Base-by-base conservation (phyloP, 2,329 filamentous ascomycete genomes). In the Zasmidium citrigriseum region DNA sequence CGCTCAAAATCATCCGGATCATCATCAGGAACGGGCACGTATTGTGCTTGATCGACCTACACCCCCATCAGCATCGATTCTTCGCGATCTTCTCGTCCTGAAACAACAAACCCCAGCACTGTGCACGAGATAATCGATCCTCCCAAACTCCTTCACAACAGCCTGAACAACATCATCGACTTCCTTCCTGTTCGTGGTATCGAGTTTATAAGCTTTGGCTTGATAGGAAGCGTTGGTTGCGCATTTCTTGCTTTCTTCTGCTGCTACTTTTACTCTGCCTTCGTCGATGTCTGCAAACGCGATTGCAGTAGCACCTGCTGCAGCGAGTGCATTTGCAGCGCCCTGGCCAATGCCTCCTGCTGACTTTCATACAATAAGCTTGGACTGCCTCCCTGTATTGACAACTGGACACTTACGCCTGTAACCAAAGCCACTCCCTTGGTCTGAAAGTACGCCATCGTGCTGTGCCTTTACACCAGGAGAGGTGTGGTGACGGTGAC, bases 61-160 rank as follows among this genome's bases (percentile, higher is more conserved):
- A 10, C 7, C 14, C 10, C 10, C 25, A 18, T 50, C 24, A 51
- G 48, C 14, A 21, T 12, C 14, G 48, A 11, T 14, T 29, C 24
- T 11, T 11, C 2, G 25, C 22, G 3, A 12, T 21, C 10, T 21
- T 14, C 10, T 21, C 10, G 25, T 20, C 4, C 4, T 4, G 7
- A 41, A 7, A 18, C 11, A 2, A 51, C 48, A 20, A 34, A 53
- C 51, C 21, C 51, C 51, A n/a, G 52, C 52, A 20, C 24, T 34
- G 23, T 55, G 46, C 2, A 55, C 46, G 10, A 55, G 45, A 20
- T 55, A 55, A 25, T 55, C 52, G 24, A 55, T 48, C 27, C 52
- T 47, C 3, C 46, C 52, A 9, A 55, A 48, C 21, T 55, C 44
- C 18, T 29, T 12, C 5, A 34, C 45, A 1, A 55, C 34, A 14